Evolutionary conservation across 345 rosid genomes (phyloP), one percentile per base, ranked within the genome.

Genomic region (Ricinus communis): DNA sequence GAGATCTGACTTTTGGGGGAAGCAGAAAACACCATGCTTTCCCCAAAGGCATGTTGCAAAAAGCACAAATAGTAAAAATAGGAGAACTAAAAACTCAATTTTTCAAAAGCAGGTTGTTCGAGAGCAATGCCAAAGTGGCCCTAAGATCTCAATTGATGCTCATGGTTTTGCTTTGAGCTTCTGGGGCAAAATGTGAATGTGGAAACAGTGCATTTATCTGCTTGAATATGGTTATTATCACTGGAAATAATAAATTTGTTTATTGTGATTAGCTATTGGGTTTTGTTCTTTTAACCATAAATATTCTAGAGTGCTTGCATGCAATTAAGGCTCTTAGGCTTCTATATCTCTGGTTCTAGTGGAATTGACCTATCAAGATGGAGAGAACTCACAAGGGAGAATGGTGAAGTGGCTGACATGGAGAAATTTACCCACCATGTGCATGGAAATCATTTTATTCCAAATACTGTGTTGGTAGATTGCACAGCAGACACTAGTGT

Each of bases 401-500:
- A 82, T 64, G 96, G 97, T 60, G 87, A 88, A 82, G 88, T 73
- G 70, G 91, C 96, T 63, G 87, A 87, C 71, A 24, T 91, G 73
- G 97, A 85, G 50, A 93, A 89, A 74, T 93, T 96, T 80, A 80
- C 84, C 58, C 93, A 83, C 49, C 89, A 88, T 72, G 94, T 96
- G 62, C 91, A 82, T 74, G 97, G 91, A 74, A 96, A 93, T 77
- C 94, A 89, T 82, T 93, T 88, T 76, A 84, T 96, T 75, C 99
- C 98, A 67, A 96, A 93, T 80, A 88, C 94, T n/a, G 98, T 86
- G 55, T 58, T 96, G 71, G 99, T 96, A 71, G 99, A 96, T 76
- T 96, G 99, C 77, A 93, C 99, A n/a, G 97, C 99, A 51, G 98
- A 96, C 65, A 82, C 99, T 55, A 69, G 12, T 65, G 76, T 96